Evolutionary conservation across 768 basidiomycete genomes (phyloP), one percentile per base, ranked within the genome.

Genomic region (Suillus subalutaceus): DNA sequence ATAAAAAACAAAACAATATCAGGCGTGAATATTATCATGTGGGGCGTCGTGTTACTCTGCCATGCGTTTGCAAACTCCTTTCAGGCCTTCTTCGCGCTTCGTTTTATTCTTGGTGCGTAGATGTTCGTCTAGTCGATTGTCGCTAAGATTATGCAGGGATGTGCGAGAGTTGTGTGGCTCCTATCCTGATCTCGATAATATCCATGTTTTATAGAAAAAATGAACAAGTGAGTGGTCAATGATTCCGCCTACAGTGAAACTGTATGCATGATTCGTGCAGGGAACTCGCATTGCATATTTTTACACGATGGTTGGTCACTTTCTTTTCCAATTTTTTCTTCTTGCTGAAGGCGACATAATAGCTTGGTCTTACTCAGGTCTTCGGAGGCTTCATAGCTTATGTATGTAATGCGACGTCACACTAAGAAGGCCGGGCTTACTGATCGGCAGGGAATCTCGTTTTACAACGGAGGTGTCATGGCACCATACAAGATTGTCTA

Each of bases 381-480:
- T 79, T 76, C 66, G 80, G 80, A n/a, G 79, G 80, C 4, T 78
- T 80, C 56, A 70, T 80, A 35, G 79, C 80, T 2, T 82, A 79
- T 65, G 72, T 73, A 63, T 62, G 70, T 71, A 23, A 12, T 59
- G 38, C 35, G 15, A 38, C n/a, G 1, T 10, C 35, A 13, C 44
- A 41, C 12, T 10, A 23, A 50, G 6, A 41, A 30, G 15, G 35
- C 50, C 23, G 3, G 13, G 26, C 52, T 35, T 4, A 43, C n/a
- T 50, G 15, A 40, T 64, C 16, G 30, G 20, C 60, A 73, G 71
- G 78, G 76, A 5, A 73, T 80, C 40, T 78, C 80, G 16, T 79
- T 80, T 70, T 78, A 77, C 63, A 58, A 65, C 32, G 79, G 77
- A 3, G 68, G 69, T 2, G 50, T n/a, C 16, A 59, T 80, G 30